phyloP scores from a whole-genome alignment of 1,284 basidiomycete genomes.

The Ganoderma sinense region DNA sequence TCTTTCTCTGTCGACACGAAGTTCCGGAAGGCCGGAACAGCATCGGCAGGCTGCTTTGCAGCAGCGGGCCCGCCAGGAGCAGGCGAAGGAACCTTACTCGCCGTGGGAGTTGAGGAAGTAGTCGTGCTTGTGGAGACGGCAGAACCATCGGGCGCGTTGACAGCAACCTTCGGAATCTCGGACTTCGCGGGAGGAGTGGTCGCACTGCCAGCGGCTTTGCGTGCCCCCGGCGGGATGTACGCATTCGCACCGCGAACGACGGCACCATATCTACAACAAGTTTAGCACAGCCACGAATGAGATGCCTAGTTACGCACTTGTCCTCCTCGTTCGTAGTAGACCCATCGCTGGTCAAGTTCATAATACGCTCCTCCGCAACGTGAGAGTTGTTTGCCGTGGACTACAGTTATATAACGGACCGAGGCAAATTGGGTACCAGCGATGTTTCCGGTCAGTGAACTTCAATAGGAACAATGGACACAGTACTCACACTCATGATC shows the following conservation, averaged over 20 bases:
- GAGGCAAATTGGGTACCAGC: neutral
- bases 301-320: conserved; percentile 62
- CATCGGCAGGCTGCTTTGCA: conserved; percentile 67
- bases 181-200: conserved; percentile 47
- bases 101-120: conserved; percentile 37
- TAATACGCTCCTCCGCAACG: conserved; percentile 89
- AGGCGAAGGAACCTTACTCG: conserved; percentile 66
- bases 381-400: conserved; percentile 80
- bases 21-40: conserved; percentile 83
- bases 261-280: conserved; percentile 80
- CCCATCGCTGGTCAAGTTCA: conserved; percentile 70
- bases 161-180: conserved; percentile 72
- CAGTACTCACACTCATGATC: conserved; percentile 77
- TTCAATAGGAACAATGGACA: conserved; percentile 5
- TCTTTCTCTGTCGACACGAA: conserved; percentile 93
- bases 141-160: conserved; percentile 74
- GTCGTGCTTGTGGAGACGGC: conserved; percentile 38
- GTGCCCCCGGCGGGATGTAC: conserved; percentile 92
- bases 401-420: conserved; percentile 47
- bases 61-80: conserved; percentile 28
- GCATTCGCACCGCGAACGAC: conserved; percentile 90
- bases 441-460: neutral
- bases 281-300: conserved; percentile 27
- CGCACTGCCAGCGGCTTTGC: conserved; percentile 51
- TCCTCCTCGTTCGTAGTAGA: conserved; percentile 89